phyloP scores from a whole-genome alignment of 2,329 filamentous ascomycete species.

The Ophiosphaerella korrae region DNA sequence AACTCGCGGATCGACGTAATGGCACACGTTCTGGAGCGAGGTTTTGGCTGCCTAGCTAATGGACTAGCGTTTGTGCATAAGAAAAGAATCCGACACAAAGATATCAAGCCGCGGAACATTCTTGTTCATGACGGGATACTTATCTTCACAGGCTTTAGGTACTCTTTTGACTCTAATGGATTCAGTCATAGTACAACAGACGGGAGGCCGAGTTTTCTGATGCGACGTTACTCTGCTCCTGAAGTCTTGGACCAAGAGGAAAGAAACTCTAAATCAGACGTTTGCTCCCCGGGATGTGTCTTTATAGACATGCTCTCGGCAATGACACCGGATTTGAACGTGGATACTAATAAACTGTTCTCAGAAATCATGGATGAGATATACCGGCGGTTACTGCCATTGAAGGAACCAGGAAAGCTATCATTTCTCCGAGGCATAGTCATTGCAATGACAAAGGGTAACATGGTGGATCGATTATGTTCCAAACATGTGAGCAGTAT shows the following conservation, averaged over 20 bases:
- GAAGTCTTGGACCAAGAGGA: slow-evolving; percentile 18
- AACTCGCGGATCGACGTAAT: not conserved
- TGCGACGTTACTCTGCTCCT: slow-evolving; percentile 20
- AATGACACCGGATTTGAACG: not conserved
- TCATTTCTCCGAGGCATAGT: too few relatives aligned
- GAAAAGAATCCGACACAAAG: slow-evolving; percentile 23
- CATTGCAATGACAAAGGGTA: too few relatives aligned
- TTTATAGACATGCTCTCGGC: slow-evolving; percentile 20
- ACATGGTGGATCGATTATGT: too few relatives aligned
- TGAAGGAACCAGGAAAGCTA: too few relatives aligned
- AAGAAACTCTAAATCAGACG: slow-evolving; percentile 17
- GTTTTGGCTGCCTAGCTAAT: slow-evolving; percentile 21
- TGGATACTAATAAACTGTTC: not conserved
- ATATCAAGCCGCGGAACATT: slow-evolving; percentile 29
- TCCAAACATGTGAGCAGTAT: too few relatives aligned
- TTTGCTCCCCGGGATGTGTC: slow-evolving; percentile 15
- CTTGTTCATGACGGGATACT: slow-evolving; percentile 19
- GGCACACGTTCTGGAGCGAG: slow-evolving; percentile 1
- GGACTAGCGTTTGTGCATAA: slow-evolving; percentile 24
- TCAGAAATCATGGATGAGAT: not conserved
- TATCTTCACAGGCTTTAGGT: slow-evolving; percentile 29
- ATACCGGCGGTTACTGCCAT: not conserved
- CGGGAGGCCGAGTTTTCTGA: slow-evolving; percentile 8
- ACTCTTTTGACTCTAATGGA: slow-evolving; percentile 15
- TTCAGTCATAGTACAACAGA: slow-evolving; percentile 15